Evolutionary conservation across 2,329 filamentous ascomycete genomes (phyloP), one percentile per base, ranked within the genome.

Genomic region (Malbranchea cinnamomea): DNA sequence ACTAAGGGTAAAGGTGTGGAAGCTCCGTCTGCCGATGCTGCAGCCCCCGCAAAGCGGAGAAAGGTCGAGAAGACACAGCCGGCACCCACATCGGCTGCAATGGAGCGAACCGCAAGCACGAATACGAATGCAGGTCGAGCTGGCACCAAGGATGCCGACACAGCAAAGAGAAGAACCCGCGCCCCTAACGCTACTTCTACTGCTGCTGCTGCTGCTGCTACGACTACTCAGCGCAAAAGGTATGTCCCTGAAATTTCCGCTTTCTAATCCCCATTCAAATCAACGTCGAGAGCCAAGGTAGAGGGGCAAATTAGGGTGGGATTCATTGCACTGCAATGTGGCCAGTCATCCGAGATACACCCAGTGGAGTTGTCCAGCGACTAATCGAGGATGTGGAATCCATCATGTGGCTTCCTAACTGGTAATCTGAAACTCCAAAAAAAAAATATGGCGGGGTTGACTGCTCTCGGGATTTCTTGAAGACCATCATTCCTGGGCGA

Each of bases 1-100:
- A n/a, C 67, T 32, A 75, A 78, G 49, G 54, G 65, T 37, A 44
- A 54, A 32, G 42, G 44, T 39, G 9, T 18, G 14, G 18, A 34
- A 27, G 28, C 25, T 9, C 24, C 25, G 14, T 10, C 20, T 11
- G 21, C 12, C 16, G 21, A 26, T 6, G 43, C 56, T 13, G 49
- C 60, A 28, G 52, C 63, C 12, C 70, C 67, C 38, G 58, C 63
- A 13, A 92, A 92, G 59, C 70, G 82, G 45, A 74, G 84, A 40
- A 91, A 85, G 56, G 74, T 81, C 2, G 83, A 92, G 44, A 81
- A 81, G 35, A 56, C 65, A 6, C 49, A 47, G n/a, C 37, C 48
- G 5, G 45, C 50, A 4, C 37, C 42, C n/a, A 33, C 29, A 18
- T 34, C 34, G 5, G 24, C 49, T 13, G 46, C 49, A 5, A 57